Base-by-base conservation (phyloP, 768 basidiomycete genomes). In the Serendipita sp. region DNA sequence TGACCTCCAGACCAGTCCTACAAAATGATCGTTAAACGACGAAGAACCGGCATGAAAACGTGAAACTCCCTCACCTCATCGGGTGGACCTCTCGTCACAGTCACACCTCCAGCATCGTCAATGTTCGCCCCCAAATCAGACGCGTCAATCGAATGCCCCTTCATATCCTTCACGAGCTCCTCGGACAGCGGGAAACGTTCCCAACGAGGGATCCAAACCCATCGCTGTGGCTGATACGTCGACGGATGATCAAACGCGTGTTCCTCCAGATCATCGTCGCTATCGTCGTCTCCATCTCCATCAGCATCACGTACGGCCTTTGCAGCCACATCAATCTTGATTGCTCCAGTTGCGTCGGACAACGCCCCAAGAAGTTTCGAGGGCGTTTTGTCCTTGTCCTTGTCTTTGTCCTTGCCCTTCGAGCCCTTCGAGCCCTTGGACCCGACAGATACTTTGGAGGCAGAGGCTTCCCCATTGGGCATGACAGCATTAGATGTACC, bases 211-310 rank as follows among this genome's bases (percentile, higher is more conserved):
- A 79, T 60, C 78, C 79, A 80, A 31, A 79, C 67, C 61, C 72
- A 72, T 53, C 72, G 69, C 66, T 77, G 73, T 2, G 66, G 67
- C 33, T 71, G 68, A 66, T 78, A 78, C 33, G 74, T 75, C 1
- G 77, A 76, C 3, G 79, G 79, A 67, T 79, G 78, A 61, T 76
- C 72, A 70, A 79, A 79, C 3, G 74, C 74, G 62, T 72, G 61
- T 24, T 67, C 67, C 53, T 72, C 71, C 51, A 74, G 42, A 45
- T 62, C 60, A 44, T 67, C 66, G n/a, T 66, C 65, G 58, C 66
- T 65, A 22, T 66, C 65, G 28, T 58, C 58, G 26, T 58, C 61
- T 3, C 61, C 65, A 13, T 67, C 63, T 3, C 26, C 50, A 58
- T 38, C 42, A 58, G 65, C 65, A 60, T 65, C 61, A 60, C 66